Conservation (phyloP, 78 protist species). For the Dictyostelium firmibasis region DNA sequence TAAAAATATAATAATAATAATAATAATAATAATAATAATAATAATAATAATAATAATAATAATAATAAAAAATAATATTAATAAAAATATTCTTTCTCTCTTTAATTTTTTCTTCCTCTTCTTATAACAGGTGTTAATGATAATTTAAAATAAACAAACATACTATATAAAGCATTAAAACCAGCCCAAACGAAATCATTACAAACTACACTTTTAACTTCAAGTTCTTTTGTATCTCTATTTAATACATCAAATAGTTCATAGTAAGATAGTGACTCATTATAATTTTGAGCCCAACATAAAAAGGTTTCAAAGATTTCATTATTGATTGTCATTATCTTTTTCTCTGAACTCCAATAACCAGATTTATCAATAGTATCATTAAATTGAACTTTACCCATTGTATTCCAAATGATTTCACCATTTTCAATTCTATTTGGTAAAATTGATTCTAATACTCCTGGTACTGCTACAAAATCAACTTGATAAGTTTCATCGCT, state of each 20-base stretch:
- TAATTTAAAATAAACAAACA: background rate
- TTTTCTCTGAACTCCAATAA: slow-evolving; percentile 5
- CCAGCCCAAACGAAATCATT: slow-evolving; percentile 63
- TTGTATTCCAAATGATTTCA: slow-evolving; percentile 14
- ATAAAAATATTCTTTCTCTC: too few species aligned
- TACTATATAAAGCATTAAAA: slow-evolving; percentile 27
- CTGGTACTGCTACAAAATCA: slow-evolving; percentile 42
- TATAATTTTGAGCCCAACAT: slow-evolving; percentile 43
- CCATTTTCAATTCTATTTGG: slow-evolving; percentile 23
- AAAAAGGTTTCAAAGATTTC: background rate
- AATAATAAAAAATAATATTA: background rate
- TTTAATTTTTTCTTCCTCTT: too few species aligned
- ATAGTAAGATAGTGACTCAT: background rate
- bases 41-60: background rate
- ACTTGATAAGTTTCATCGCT: slow-evolving; percentile 9
- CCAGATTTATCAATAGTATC: background rate
- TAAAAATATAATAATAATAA: background rate
- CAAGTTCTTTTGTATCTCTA: background rate
- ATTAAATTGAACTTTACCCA: background rate
- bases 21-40: background rate
- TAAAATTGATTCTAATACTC: slow-evolving; percentile 18
- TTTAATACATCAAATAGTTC: slow-evolving; percentile 55
- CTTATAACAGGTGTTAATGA: too few species aligned
- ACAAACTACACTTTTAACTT: background rate
- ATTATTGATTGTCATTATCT: slow-evolving; percentile 8